Evolutionary conservation across 2,329 filamentous ascomycete genomes (phyloP), one percentile per base, ranked within the genome.

Genomic region (Diaporthe capsici): DNA sequence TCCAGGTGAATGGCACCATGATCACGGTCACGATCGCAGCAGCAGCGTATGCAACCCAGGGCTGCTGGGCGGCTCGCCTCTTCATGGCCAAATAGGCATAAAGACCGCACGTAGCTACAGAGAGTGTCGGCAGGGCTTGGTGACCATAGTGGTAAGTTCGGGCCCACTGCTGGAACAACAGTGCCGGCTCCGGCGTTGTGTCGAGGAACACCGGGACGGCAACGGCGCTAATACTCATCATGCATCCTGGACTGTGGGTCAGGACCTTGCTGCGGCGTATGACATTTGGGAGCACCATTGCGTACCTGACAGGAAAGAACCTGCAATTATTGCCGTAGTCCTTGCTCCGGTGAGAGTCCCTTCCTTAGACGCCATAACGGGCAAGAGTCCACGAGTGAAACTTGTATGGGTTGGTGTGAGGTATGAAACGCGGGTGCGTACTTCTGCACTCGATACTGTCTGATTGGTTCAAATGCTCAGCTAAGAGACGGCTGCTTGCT

Each of bases 1-100:
- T 28, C 82, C 80, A 84, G 3, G 84, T 85, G 72, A 84, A 85
- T 1, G 84, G 84, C 25, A 84, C 77, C 76, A 85, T 84, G 55
- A 58, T 55, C 20, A 85, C 67, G 12, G 73, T 74, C 31, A 55
- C 15, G 4, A 74, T 12, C 2, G 51, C 65, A 13, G 72, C 72
- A 39, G 17, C 17, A 44, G 51, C 61, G 39, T 74, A 74, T 4
- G 60, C 34, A 20, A 37, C 39, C 61, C 47, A 67, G 6, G 61
- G 42, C 25, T n/a, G n/a, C 8, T 47, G 63, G 3, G 83, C 84
- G 5, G 77, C 75, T 1, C 77, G 57, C 34, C 78, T 82, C 5
- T 82, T 82, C 13, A 79, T 42, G 1, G 77, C 77, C n/a, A 77
- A 72, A 75, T 79, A 81, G 3, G n/a, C 72, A 71, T 83, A 81